Base-by-base conservation (phyloP, 441 rosid genomes). In the Geranium incanum region DNA sequence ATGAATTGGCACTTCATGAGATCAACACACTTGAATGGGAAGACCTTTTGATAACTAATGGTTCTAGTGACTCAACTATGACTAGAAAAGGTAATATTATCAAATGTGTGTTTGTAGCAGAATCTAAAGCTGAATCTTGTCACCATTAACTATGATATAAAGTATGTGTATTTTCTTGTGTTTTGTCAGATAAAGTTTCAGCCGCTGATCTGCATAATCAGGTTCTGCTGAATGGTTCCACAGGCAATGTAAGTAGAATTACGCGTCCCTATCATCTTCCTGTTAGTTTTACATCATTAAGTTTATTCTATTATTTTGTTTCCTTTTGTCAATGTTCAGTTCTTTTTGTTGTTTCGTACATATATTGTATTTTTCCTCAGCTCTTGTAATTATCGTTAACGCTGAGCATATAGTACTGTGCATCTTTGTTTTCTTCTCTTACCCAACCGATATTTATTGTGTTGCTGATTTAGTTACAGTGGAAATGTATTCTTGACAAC, bases 1-100 rank as follows among this genome's bases (percentile, higher is more conserved):
- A 91, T 79, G 94, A 85, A 77, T 84, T 84, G 80, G 86, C 79
- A 81, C 89, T 95, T 82, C 97, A 85, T 60, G 99, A 95, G 80
- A 80, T 95, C 77, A 95, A 91, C 74, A 95, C 97, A 5, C 95
- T 95, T 76, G 99, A 93, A 69, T 95, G 99, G 99, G 98, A 95
- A 70, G 97, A 95, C 73, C 97, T 89, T 72, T 77, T 92, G 50
- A 85, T 87, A 74, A 74, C 83, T 50, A 83, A 83, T 77, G 88
- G 87, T 80, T 73, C 81, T 63, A 82, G 74, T 74, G 78, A 74
- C 74, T 76, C 78, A 28, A 36, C 73, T 63, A 70, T 39, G 52
- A 71, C 82, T 55, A 77, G 71, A 68, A 85, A 74, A 86, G 95
- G 98, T 91, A 83, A 74, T 23, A 28, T 15, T 38, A 50, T 36